Conservation (phyloP, 208 protist genomes). For the Wallacemonas rigidus region DNA sequence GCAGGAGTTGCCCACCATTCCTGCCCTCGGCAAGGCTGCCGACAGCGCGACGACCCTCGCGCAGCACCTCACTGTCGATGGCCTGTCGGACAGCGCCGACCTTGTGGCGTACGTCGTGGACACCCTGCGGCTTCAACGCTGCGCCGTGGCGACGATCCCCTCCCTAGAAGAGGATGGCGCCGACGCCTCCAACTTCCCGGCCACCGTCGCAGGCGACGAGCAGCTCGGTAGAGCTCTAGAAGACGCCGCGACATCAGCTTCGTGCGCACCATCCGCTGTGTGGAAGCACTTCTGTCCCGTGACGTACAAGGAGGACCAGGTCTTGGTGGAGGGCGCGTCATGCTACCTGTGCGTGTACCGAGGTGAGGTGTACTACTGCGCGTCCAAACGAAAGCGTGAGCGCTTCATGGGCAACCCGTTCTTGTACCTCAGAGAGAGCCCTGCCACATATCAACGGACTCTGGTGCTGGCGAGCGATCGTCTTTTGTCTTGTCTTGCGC, state of each 20-base stretch:
- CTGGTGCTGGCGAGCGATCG: constrained; percentile 57
- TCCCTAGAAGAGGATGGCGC: not conserved
- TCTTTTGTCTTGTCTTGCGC: constrained; percentile 17
- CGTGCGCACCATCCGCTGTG: constrained; percentile 30
- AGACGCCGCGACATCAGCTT: constrained; percentile 34
- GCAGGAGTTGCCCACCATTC: not conserved
- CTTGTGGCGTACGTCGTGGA: constrained; percentile 48
- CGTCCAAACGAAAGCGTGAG: constrained; percentile 48
- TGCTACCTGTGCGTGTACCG: constrained; percentile 70
- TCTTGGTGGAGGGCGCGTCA: constrained; percentile 74
- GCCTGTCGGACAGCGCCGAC: constrained; percentile 27
- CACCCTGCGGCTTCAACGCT: constrained; percentile 45
- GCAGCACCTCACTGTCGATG: constrained; percentile 28
- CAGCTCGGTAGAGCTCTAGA: constrained; percentile 38
- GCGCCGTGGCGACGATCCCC: constrained; percentile 32
- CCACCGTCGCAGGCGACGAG: constrained; percentile 31
- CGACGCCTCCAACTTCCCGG: not conserved
- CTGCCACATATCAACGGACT: constrained; percentile 39
- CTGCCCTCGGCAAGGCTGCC: constrained; percentile 16
- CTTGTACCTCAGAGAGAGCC: constrained; percentile 46
- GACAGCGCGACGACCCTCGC: constrained; percentile 19
- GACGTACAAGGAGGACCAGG: constrained; percentile 57
- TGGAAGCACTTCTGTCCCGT: constrained; percentile 90
- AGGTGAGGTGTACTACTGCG: constrained; percentile 59
- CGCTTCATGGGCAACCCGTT: constrained; percentile 67